Conservation (phyloP, 805 yeast species). For the Metschnikowia continentalis region DNA sequence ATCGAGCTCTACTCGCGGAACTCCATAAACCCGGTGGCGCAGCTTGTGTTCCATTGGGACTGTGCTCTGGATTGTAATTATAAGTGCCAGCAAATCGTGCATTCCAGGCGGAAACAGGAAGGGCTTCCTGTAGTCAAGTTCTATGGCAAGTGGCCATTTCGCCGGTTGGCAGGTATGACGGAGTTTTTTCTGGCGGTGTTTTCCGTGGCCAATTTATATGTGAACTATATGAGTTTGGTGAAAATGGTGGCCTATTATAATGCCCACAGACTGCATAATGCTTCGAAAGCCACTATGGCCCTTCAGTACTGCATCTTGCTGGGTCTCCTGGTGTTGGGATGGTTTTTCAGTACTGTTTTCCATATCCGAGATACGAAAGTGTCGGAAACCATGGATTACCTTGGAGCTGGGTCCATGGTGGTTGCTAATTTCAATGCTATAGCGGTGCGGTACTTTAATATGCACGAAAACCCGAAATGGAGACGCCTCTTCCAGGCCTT, state of each 20-base stretch:
- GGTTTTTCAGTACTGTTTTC: conserved; percentile 36
- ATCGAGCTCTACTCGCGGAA: conserved; percentile 6
- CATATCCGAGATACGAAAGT: conserved; percentile 35
- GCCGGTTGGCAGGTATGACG: conserved; percentile 32
- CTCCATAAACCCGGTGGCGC: conserved; percentile 17
- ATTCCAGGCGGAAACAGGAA: conserved; percentile 17
- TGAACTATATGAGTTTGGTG: conserved; percentile 26
- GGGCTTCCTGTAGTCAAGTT: conserved; percentile 35
- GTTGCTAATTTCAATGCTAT: conserved; percentile 35
- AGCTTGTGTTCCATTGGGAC: conserved; percentile 28
- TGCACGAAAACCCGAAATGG: conserved; percentile 11
- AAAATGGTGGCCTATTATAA: conserved; percentile 26
- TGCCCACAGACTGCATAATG: conserved; percentile 15
- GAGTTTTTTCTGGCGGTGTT: conserved; percentile 35
- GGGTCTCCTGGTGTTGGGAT: conserved; percentile 29
- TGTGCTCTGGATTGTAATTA: conserved; percentile 36
- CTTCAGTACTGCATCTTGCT: conserved; percentile 29
- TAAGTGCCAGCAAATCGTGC: conserved; percentile 36
- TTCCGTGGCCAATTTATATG: conserved; percentile 33
- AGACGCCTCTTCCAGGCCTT: conserved; percentile 18
- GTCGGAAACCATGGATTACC: conserved; percentile 40
- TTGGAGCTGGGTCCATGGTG: conserved; percentile 38
- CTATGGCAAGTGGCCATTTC: conserved; percentile 43
- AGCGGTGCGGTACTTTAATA: conserved; percentile 26
- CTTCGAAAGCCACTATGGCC: conserved; percentile 22